Conservation (phyloP, 352 stramenopile species). For the Globisporangium emineosum region DNA sequence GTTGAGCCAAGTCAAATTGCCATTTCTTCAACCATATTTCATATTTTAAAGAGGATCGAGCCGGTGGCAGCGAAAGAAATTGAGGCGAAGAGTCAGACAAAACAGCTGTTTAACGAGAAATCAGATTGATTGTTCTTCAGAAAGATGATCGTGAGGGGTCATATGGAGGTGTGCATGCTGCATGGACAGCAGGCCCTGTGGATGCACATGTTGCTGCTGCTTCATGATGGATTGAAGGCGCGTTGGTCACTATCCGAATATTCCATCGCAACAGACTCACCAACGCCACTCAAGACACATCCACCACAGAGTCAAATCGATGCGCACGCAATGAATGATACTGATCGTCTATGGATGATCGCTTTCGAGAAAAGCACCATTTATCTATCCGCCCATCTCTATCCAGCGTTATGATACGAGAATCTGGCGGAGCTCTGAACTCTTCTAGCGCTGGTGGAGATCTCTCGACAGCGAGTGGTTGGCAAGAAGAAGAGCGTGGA, state of each 20-base stretch:
- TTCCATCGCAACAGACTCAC: not conserved
- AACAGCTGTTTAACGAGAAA: conserved; percentile 1
- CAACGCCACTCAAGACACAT: not conserved
- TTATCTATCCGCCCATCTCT: not conserved
- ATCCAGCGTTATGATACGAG: not conserved
- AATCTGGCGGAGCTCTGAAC: not conserved
- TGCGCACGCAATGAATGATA: not conserved
- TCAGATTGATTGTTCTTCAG: too few species aligned
- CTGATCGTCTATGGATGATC: not conserved
- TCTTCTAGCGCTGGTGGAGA: not conserved
- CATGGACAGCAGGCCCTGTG: too few species aligned
- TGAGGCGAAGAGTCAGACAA: conserved; percentile 4
- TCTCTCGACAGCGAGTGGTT: not conserved
- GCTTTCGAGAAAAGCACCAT: not conserved
- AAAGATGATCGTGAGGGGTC: not conserved
- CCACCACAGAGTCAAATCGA: not conserved
- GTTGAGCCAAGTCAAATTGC: not conserved
- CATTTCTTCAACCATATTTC: not conserved
- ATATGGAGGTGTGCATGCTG: not conserved
- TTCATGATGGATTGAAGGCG: not conserved
- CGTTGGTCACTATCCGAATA: not conserved
- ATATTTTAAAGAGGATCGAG: too few species aligned
- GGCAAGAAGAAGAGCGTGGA: not conserved
- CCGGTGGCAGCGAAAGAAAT: conserved; percentile 5
- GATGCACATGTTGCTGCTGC: not conserved